A percentile compares a stretch with the other conserved stretches of the same genome.
Evolutionary conservation across 2,329 filamentous ascomycete species (phyloP).

Genomic region (Beauveria varroae): DNA sequence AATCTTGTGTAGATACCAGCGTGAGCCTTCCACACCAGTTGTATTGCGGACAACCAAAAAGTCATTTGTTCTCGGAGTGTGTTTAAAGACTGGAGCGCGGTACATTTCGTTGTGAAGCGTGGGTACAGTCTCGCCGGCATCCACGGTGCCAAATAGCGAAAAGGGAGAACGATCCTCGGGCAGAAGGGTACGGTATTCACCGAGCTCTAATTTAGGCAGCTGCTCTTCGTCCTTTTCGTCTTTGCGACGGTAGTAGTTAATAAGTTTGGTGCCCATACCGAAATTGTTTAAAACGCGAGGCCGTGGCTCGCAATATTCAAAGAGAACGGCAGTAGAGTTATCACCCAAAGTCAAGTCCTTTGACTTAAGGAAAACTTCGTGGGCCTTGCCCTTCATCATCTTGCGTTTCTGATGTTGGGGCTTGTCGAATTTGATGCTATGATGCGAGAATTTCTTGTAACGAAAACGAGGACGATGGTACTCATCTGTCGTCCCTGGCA

Average conservation of each 20-base stretch:
- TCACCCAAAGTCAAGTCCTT: constrained; percentile 81
- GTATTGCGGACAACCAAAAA: constrained; percentile 80
- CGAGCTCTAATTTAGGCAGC: constrained; percentile 74
- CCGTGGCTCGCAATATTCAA: constrained; percentile 94
- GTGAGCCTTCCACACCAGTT: constrained; percentile 68
- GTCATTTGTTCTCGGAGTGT: constrained; percentile 68
- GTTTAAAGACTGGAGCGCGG: constrained; percentile 86
- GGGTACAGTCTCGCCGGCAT: constrained; percentile 81
- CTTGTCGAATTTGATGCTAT: constrained; percentile 64
- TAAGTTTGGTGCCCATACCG: constrained; percentile 90
- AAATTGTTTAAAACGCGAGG: constrained; percentile 91
- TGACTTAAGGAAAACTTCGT: constrained; percentile 70
- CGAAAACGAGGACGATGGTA: constrained; percentile 78
- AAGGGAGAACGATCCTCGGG: constrained; percentile 96
- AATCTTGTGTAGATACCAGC: constrained; percentile 79
- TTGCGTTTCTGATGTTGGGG: constrained; percentile 72
- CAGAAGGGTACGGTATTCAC: constrained; percentile 79
- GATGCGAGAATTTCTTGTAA: constrained; percentile 60
- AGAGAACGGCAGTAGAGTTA: constrained; percentile 78
- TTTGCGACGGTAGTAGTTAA: constrained; percentile 94
- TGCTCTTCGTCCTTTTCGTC: constrained; percentile 63
- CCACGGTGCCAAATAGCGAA: constrained; percentile 87
- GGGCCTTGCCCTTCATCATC: constrained; percentile 70
- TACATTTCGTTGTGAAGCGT: constrained; percentile 95
- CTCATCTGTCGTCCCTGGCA: constrained; percentile 65